Evolutionary conservation across 2,329 filamentous ascomycete species (phyloP).

Genomic region (Penicillium sp.): DNA sequence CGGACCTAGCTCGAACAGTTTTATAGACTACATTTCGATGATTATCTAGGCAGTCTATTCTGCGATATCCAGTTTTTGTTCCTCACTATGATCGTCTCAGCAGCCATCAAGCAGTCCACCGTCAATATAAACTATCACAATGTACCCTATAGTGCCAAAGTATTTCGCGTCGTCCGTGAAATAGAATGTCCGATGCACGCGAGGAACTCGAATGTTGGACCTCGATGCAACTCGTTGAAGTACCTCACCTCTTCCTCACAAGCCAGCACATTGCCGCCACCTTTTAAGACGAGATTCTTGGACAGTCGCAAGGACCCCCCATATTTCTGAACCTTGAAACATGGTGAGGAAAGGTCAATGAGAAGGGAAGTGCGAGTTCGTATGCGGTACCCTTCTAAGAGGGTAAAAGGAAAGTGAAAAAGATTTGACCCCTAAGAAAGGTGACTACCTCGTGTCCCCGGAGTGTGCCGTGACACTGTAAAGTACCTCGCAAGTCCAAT

Average conservation of each 20-base stretch:
- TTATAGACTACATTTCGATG: not conserved
- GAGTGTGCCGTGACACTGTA: no score
- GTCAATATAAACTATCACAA: slow-evolving; percentile 27
- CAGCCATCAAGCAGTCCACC: slow-evolving; percentile 21
- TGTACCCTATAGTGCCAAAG: slow-evolving; percentile 21
- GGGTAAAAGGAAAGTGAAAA: no score
- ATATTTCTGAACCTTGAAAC: no score
- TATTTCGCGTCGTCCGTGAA: slow-evolving; percentile 16
- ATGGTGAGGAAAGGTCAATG: no score
- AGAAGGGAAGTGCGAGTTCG: no score
- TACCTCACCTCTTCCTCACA: slow-evolving; percentile 18
- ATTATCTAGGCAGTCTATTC: not conserved
- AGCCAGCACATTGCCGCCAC: slow-evolving; percentile 11
- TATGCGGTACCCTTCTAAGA: no score
- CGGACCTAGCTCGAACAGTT: slow-evolving; percentile 8
- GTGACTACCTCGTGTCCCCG: no score
- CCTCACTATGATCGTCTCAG: slow-evolving; percentile 10
- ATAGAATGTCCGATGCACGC: slow-evolving; percentile 20
- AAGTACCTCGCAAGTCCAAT: no score
- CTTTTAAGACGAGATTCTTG: slow-evolving; percentile 1
- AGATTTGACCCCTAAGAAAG: no score
- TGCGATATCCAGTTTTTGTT: not conserved
- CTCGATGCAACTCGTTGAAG: slow-evolving; percentile 17
- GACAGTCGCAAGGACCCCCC: slow-evolving; percentile 25
- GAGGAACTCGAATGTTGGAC: slow-evolving; percentile 16